Base-by-base conservation (phyloP, 1,284 basidiomycete genomes). In the Papiliotrema terrestris region DNA sequence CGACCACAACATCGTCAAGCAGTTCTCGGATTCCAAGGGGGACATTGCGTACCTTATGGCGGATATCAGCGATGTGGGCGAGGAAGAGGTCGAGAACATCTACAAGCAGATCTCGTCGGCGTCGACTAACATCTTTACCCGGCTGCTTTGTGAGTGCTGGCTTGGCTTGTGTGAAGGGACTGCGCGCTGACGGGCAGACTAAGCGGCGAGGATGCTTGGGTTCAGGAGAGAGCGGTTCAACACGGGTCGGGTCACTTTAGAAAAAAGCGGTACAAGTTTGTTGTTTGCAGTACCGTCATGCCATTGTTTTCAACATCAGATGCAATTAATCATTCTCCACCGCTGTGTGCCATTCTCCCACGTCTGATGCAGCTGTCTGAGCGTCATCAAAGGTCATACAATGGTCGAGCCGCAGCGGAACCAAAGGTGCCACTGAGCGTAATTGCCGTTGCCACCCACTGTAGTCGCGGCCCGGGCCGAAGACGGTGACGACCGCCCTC, bases 1-100 rank as follows among this genome's bases (percentile, higher is more conserved):
- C 54, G 86, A 89, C 46, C 93, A 95, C 83, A 98, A 99, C 78
- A 95, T 99, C 72, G 94, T 97, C 80, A 98, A 98, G 81, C 96
- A 98, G 78, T 96, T 88, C 78, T 93, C 95, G 19, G 94, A 98
- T 74, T 93, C 90, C 52, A 92, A 92, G 79, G 92, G 91, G 64
- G 93, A 95, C 63, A 82, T 95, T 52, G 95, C 72, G 20, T 77
- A 77, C 62, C 83, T 98, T 61, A 87, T 98, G 84, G 93, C 92
- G 19, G 95, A 99, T 78, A 95, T 98, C 66, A 86, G 88, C 35
- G 85, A 91, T 63, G 93, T 98, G 63, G 89, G 87, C 68, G 83
- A 86, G 61, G 80, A 81, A 56, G 91, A 97, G 69, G 82, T 97
- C 60, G 85, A 85, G 69, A 86, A 82, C 67, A 83, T 99, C 48